Base-by-base conservation (phyloP, 345 rosid genomes). In the Diplotaxis tenuifolia region DNA sequence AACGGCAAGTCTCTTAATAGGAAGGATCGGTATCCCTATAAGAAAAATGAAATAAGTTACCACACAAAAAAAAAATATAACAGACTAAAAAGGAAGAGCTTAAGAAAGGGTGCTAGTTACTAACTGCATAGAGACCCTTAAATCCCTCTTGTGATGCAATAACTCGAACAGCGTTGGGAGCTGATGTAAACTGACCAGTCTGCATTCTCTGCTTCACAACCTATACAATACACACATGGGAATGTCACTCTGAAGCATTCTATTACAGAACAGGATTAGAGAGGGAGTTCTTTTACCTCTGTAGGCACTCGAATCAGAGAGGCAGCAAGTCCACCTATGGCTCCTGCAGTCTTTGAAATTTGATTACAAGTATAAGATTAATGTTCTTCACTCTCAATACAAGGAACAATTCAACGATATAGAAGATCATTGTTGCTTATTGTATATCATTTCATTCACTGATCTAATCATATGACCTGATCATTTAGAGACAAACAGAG, bases 191-290 rank as follows among this genome's bases (percentile, higher is more conserved):
- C 64, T 95, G 99, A 62, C 92, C 91, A 19, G 99, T 90, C 81
- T 92, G 97, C 96, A 90, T 85, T 84, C 99, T 85, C 76, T 90
- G 93, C 82, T 92, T 95, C 62, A 95, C 92, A 81, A 95, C 99
- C 98, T 95, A 80, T 34, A 31, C 19, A 66, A 65, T 45, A 75
- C 56, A 42, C 54, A 70, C 8, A 70, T 23, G 9, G 4, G 57
- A 15, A 61, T 66, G 18, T 67, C 1, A 1, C 27, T 27, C n/a
- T 64, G 60, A 22, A 2, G 1, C 8, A 69, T 15, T 36, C 12
- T 19, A 58, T 50, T 14, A 34, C 21, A 62, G 40, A 65, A 50
- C 3, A 36, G 4, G 38, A 16, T 16, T 54, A 31, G 62, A 57
- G 16, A 6, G 19, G 15, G 8, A 45, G 19, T n/a, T 45, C 1